phyloP scores from a whole-genome alignment of 495 filamentous ascomycete genomes.

The Aspergillus affinis region DNA sequence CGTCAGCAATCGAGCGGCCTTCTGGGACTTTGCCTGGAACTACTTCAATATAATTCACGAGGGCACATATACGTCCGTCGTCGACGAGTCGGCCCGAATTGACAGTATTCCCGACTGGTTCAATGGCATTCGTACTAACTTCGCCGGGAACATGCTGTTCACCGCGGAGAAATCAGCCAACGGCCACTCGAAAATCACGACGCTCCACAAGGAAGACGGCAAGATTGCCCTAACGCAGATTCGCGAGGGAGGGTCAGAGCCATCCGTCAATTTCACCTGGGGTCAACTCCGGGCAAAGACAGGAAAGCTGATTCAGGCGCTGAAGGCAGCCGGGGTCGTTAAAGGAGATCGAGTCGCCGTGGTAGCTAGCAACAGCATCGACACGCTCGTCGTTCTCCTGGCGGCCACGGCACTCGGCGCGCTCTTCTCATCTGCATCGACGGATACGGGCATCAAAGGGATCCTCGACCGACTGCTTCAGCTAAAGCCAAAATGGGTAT shows the following conservation, averaged over 20 bases:
- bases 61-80: slow-evolving; percentile 56
- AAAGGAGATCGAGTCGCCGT: slow-evolving; percentile 72
- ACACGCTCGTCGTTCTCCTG: slow-evolving; percentile 65
- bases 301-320: slow-evolving; percentile 57
- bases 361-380: slow-evolving; percentile 70
- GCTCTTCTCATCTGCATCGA: slow-evolving; percentile 69
- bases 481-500: slow-evolving; percentile 69
- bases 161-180: slow-evolving; percentile 10
- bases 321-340: slow-evolving; percentile 60
- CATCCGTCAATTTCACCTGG: slow-evolving; percentile 59
- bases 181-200: slow-evolving; percentile 45
- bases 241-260: slow-evolving; percentile 62
- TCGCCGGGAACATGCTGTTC: slow-evolving; percentile 75
- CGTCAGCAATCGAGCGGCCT: slow-evolving; percentile 56
- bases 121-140: slow-evolving; percentile 67
- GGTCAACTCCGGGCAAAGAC: slow-evolving; percentile 56
- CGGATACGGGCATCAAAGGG: slow-evolving; percentile 77
- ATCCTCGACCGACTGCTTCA: slow-evolving; percentile 72
- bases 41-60: slow-evolving; percentile 58
- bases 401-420: slow-evolving; percentile 66
- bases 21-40: slow-evolving; percentile 66
- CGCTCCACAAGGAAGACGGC: slow-evolving; percentile 61
- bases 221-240: slow-evolving; percentile 71
- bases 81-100: slow-evolving; percentile 67
- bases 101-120: slow-evolving; percentile 47